A percentile compares a stretch with the other conserved stretches of the same genome.
These are phyloP conservation scores for Tillandsia leiboldiana DNA, from an alignment of 176 grass and related monocot genomes.

Conservation along the genomic window DNA sequence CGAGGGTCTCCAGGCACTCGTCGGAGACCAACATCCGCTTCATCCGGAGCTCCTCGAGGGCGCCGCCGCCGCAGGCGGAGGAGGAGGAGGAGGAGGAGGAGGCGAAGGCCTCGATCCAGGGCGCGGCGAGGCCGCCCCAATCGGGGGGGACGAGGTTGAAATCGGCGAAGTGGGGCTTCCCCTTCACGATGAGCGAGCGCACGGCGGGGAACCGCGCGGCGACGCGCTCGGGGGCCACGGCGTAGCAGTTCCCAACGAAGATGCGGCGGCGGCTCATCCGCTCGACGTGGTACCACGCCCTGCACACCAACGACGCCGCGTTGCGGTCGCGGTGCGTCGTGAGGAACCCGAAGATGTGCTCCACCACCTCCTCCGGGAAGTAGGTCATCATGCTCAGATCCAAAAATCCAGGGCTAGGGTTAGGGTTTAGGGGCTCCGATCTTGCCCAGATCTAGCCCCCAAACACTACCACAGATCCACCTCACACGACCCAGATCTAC, in stretches of 20 bases:
- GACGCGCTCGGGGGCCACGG: conserved; percentile 28
- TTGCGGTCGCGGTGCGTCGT: conserved; percentile 48
- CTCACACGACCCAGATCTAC: background rate
- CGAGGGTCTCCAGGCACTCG: conserved; percentile 51
- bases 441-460: background rate
- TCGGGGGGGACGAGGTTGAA: conserved; percentile 69
- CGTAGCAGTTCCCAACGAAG: conserved; percentile 83
- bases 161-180: conserved; percentile 75
- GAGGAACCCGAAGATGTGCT: conserved; percentile 84
- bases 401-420: background rate
- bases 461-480: conserved; percentile 3
- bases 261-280: conserved; percentile 44
- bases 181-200: conserved; percentile 45
- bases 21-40: conserved; percentile 79
- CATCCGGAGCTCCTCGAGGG: conserved; percentile 65
- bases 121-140: conserved; percentile 46
- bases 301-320: conserved; percentile 63
- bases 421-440: background rate
- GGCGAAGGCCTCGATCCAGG: conserved; percentile 51
- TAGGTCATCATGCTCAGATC: conserved; percentile 42
- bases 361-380: conserved; percentile 82
- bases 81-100: background rate
- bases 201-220: conserved; percentile 39
- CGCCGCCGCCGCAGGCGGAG: conserved; percentile 10
- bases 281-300: conserved; percentile 63